phyloP scores from a whole-genome alignment of 768 basidiomycete genomes.

The Sarcodon aspratus region DNA sequence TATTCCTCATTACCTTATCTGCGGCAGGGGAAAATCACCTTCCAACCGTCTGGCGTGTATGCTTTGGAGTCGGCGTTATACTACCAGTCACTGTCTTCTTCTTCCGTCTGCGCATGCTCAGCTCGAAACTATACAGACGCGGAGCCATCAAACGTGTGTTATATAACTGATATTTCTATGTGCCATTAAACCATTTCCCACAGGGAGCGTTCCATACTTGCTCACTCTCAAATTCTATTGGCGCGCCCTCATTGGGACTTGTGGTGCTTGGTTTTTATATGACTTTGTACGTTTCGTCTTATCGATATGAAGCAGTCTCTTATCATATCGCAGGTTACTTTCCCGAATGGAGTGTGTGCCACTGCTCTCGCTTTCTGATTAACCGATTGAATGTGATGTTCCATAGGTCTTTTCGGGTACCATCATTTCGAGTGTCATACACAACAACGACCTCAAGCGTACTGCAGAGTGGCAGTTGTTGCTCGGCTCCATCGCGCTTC shows the following conservation, averaged over 20 bases:
- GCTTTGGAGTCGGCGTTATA: constrained; percentile 51
- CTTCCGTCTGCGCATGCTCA: constrained; percentile 67
- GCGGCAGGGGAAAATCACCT: constrained; percentile 54
- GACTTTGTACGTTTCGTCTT: constrained; percentile 6
- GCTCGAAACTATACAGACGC: constrained; percentile 48
- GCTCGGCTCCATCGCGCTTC: constrained; percentile 47
- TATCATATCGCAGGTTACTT: constrained; percentile 38
- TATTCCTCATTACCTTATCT: constrained; percentile 60
- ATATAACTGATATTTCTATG: not conserved
- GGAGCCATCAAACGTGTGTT: constrained; percentile 52
- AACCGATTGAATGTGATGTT: too few relatives aligned
- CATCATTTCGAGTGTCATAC: constrained; percentile 58
- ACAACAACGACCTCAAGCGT: constrained; percentile 37
- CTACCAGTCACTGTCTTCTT: constrained; percentile 58
- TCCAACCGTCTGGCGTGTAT: constrained; percentile 55
- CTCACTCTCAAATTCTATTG: constrained; percentile 56
- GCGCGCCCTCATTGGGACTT: constrained; percentile 58
- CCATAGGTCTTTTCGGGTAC: constrained; percentile 40
- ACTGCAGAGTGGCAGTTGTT: constrained; percentile 67
- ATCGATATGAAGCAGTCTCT: not conserved
- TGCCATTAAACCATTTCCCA: not conserved
- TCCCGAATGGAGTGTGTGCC: constrained; percentile 43
- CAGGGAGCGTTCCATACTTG: constrained; percentile 47
- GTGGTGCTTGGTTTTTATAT: constrained; percentile 47
- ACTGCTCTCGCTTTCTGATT: too few relatives aligned